Percentiles rank a stretch among this genome's conserved stretches.
Conservation (phyloP, 2,329 filamentous ascomycete genomes). For the Aureobasidium sp. region DNA sequence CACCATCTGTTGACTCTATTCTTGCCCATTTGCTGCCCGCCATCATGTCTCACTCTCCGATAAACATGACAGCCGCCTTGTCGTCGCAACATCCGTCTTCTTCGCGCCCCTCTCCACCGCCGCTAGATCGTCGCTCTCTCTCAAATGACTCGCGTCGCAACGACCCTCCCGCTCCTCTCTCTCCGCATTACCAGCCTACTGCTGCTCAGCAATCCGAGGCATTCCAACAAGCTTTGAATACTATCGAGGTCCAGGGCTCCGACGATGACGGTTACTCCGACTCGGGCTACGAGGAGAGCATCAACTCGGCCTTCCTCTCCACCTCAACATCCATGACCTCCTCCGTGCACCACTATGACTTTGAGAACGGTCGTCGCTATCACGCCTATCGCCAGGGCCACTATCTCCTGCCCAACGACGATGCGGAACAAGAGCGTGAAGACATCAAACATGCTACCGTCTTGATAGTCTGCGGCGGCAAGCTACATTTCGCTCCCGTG, state of each 20-base stretch:
- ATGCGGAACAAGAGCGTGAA: constrained; percentile 25
- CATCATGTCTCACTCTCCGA: constrained; percentile 7
- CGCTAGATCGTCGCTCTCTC: background rate
- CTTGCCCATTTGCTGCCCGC: background rate
- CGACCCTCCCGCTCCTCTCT: background rate
- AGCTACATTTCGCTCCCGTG: constrained; percentile 17
- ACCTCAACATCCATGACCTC: constrained; percentile 11
- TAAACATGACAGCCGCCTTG: background rate
- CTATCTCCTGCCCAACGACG: constrained; percentile 26
- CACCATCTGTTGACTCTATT: background rate
- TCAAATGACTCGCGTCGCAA: constrained; percentile 8
- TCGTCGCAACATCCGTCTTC: background rate
- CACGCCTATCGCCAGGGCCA: constrained; percentile 25
- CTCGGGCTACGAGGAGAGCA: constrained; percentile 11
- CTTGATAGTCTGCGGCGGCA: constrained; percentile 15
- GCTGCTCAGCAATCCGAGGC: constrained; percentile 11
- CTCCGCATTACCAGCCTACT: background rate
- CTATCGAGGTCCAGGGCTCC: constrained; percentile 12
- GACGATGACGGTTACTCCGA: constrained; percentile 10
- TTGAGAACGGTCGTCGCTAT: constrained; percentile 24
- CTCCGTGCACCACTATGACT: constrained; percentile 14
- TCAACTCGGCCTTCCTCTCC: constrained; percentile 1
- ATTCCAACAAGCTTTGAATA: constrained; percentile 13
- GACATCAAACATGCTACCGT: constrained; percentile 24
- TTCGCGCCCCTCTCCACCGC: background rate